A percentile compares a stretch with the other conserved stretches of the same genome.
Conservation (phyloP, 2,329 filamentous ascomycete genomes). For the Pezicula neosporulosa region DNA sequence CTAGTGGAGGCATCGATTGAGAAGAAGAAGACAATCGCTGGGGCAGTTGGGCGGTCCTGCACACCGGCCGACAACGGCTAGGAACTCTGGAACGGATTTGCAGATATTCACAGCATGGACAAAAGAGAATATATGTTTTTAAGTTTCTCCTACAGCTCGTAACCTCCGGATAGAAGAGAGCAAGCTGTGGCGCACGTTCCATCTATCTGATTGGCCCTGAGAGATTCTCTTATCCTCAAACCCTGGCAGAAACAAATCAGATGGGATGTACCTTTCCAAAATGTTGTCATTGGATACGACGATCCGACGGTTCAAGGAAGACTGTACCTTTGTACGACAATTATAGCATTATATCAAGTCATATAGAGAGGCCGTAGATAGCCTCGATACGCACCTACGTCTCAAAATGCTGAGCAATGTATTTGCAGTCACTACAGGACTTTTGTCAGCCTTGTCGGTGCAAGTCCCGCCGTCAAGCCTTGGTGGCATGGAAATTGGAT, state of each 20-base stretch:
- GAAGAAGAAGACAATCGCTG: neutral
- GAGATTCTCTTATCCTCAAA: neutral
- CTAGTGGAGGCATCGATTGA: neutral
- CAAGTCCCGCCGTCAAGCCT: too few species aligned
- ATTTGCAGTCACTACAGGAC: too few species aligned
- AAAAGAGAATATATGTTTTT: neutral
- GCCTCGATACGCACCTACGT: too few species aligned
- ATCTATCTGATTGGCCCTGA: neutral
- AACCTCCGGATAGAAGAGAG: neutral
- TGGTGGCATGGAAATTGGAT: too few species aligned
- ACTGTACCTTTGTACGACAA: too few species aligned
- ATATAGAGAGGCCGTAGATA: too few species aligned
- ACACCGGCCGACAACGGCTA: neutral
- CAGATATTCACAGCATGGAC: neutral
- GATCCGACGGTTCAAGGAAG: too few species aligned
- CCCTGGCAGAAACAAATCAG: neutral
- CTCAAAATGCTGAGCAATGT: too few species aligned
- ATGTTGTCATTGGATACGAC: neutral
- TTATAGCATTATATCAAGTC: too few species aligned
- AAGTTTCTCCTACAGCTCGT: neutral
- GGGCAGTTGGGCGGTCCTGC: neutral
- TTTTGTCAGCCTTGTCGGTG: too few species aligned
- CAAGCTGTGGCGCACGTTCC: neutral
- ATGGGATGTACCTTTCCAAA: neutral
- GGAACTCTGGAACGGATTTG: neutral